Conservation (phyloP, 2,329 filamentous ascomycete genomes). For the Zasmidium cellare region DNA sequence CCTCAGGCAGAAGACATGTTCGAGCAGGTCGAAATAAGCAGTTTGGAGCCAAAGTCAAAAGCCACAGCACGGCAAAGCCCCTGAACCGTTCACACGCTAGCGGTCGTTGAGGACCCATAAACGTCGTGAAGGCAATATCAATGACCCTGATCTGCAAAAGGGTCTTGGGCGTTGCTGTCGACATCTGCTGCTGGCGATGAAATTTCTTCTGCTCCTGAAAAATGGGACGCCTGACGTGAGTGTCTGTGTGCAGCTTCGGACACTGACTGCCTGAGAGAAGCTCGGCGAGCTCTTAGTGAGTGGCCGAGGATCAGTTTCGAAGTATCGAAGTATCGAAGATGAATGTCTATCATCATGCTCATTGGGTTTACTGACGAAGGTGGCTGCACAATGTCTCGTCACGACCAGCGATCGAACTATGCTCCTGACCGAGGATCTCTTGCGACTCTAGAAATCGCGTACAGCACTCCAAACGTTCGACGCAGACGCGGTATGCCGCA, state of each 20-base stretch:
- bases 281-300: too few species aligned
- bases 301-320: too few species aligned
- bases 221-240: too few species aligned
- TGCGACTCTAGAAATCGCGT: too few species aligned
- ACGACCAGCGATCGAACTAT: background rate
- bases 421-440: too few species aligned
- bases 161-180: background rate
- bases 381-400: background rate
- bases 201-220: too few species aligned
- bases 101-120: background rate
- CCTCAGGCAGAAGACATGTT: background rate
- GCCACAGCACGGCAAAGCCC: background rate
- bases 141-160: conserved; percentile 1
- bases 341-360: too few species aligned
- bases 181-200: background rate
- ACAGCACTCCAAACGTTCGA: too few species aligned
- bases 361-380: background rate
- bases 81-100: background rate
- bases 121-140: background rate
- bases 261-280: too few species aligned
- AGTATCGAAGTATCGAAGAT: too few species aligned
- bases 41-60: background rate
- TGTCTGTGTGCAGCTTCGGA: too few species aligned
- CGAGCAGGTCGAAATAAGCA: background rate
- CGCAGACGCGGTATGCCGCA: too few species aligned